Conservation (phyloP, 306 rosid species). For the Ormosia semicastrata region DNA sequence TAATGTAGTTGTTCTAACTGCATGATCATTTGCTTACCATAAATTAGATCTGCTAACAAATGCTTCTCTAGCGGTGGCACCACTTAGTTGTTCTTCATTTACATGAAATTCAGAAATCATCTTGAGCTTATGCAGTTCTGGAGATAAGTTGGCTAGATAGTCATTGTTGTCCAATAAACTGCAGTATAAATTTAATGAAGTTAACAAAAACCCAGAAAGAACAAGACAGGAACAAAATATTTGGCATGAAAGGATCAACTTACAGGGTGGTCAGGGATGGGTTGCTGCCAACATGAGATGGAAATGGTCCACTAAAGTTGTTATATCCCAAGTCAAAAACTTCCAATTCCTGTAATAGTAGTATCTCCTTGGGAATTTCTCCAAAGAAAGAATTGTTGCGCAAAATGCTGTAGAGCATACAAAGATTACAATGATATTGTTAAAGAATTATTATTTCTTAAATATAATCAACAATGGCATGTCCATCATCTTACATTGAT, state of each 20-base stretch:
- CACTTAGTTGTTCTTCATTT: constrained; percentile 36
- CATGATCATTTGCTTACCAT: constrained; percentile 36
- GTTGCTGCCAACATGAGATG: constrained; percentile 43
- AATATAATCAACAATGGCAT: background rate
- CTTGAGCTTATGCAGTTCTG: constrained; percentile 41
- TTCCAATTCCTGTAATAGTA: constrained; percentile 54
- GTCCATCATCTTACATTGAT: constrained; percentile 53
- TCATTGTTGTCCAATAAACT: constrained; percentile 73
- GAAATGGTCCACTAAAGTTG: constrained; percentile 65
- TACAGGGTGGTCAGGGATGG: constrained; percentile 55
- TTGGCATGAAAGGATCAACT: constrained; percentile 13
- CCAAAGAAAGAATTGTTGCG: constrained; percentile 71
- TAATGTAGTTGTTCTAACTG: background rate
- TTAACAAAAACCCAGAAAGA: background rate
- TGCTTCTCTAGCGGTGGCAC: constrained; percentile 15
- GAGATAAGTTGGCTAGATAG: constrained; percentile 38
- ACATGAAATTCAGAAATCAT: constrained; percentile 43
- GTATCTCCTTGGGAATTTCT: constrained; percentile 51
- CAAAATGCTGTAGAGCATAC: constrained; percentile 43
- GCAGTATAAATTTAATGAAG: constrained; percentile 11
- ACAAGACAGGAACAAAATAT: background rate
- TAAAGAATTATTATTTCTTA: background rate
- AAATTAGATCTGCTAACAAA: constrained; percentile 18
- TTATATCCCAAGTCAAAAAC: constrained; percentile 71
- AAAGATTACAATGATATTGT: background rate